phyloP scores from a whole-genome alignment of 108 stramenopile genomes.

The Pelagomonas calceolata region DNA sequence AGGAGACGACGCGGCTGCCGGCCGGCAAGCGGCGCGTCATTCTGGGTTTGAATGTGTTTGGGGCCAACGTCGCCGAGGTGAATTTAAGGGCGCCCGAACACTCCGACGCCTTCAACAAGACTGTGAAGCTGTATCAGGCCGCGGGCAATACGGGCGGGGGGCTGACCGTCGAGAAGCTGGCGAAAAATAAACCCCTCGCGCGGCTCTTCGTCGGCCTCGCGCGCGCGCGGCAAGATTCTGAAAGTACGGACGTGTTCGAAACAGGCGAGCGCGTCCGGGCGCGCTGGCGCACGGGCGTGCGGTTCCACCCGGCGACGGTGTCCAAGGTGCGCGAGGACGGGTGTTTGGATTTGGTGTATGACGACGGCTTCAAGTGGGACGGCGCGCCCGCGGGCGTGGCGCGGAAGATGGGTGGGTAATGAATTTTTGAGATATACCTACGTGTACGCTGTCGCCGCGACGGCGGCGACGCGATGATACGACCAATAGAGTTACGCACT shows the following conservation, averaged over 20 bases:
- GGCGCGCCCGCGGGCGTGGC: neutral
- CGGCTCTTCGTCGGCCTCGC: constrained; percentile 1
- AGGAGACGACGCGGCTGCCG: neutral
- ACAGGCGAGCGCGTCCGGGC: neutral
- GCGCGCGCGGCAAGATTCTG: neutral
- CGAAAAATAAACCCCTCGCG: neutral
- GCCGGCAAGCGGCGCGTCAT: constrained; percentile 10
- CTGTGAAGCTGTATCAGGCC: constrained; percentile 13
- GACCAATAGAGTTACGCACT: too few relatives aligned
- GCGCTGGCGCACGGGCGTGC: neutral
- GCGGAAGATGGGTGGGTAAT: too few relatives aligned
- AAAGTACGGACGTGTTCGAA: neutral
- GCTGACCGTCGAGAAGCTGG: neutral
- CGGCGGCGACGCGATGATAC: too few relatives aligned
- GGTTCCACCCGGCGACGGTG: neutral
- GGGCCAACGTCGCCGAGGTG: neutral
- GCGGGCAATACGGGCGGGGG: neutral
- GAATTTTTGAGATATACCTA: too few relatives aligned
- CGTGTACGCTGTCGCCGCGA: too few relatives aligned
- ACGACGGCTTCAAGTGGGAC: neutral
- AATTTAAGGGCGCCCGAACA: constrained; percentile 10
- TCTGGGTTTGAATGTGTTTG: constrained; percentile 14
- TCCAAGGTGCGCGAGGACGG: neutral
- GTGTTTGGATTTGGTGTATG: neutral
- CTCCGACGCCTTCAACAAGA: constrained; percentile 17